Conservation (phyloP, 352 stramenopile species). For the Thraustochytrium sp. region DNA sequence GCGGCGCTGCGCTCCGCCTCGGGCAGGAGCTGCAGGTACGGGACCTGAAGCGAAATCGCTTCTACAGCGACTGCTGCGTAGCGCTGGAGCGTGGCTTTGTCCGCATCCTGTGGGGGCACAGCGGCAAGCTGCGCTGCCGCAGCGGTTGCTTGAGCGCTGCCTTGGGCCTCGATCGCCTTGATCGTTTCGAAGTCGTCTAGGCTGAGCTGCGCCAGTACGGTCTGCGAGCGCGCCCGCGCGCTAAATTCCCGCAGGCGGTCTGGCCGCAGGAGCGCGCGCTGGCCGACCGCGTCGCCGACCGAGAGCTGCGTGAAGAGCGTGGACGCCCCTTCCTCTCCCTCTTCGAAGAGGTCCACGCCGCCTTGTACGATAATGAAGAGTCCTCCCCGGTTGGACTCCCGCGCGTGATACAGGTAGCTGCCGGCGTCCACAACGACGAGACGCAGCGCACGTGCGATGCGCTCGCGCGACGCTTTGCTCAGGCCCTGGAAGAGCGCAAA, state of each 20-base stretch:
- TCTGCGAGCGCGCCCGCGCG: neutral
- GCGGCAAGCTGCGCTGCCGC: neutral
- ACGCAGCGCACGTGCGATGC: neutral
- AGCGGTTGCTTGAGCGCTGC: neutral
- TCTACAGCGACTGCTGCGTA: no score
- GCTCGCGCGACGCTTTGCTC: neutral
- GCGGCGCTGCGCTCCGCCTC: neutral
- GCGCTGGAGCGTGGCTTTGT: no score
- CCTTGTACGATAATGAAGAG: slow-evolving; percentile 25
- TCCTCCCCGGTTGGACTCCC: neutral
- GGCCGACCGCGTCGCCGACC: neutral
- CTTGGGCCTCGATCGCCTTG: neutral
- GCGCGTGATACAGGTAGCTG: neutral
- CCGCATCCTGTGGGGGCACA: no score
- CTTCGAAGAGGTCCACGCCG: neutral
- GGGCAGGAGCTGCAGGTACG: neutral
- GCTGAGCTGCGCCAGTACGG: slow-evolving; percentile 13
- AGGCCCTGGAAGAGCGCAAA: neutral
- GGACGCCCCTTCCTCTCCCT: neutral
- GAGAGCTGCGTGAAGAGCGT: neutral
- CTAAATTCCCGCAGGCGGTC: neutral
- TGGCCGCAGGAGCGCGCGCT: neutral
- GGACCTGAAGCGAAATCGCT: neutral
- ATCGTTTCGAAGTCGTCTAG: neutral
- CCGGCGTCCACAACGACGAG: neutral